phyloP scores from a whole-genome alignment of 345 rosid genomes.

The Populus alba region DNA sequence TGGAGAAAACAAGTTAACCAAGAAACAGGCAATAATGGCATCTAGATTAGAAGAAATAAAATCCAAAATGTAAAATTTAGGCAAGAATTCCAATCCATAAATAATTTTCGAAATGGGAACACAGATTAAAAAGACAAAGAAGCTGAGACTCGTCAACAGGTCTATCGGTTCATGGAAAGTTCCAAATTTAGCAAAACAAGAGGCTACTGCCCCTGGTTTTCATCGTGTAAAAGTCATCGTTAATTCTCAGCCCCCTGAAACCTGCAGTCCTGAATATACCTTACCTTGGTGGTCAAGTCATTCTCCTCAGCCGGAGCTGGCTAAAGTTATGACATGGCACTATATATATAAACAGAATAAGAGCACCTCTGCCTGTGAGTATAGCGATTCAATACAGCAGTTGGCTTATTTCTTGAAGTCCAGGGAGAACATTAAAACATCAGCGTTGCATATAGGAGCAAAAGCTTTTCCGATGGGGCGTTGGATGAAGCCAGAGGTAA shows the following conservation, averaged over 20 bases:
- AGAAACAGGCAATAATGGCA: too few species aligned
- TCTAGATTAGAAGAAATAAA: too few species aligned
- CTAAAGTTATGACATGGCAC: background rate
- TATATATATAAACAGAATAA: background rate
- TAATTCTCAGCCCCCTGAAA: conserved; percentile 22
- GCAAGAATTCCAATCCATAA: too few species aligned
- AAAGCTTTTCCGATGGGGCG: conserved; percentile 48
- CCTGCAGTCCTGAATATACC: background rate
- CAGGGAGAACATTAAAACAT: background rate
- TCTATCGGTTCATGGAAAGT: background rate
- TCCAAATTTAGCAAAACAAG: conserved; percentile 23
- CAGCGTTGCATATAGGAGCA: too few species aligned
- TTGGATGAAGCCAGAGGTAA: conserved; percentile 75
- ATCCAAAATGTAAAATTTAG: too few species aligned
- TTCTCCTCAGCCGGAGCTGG: background rate
- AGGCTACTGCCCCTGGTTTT: conserved; percentile 48
- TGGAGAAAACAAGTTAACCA: too few species aligned
- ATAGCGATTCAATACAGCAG: background rate
- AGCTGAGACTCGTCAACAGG: background rate
- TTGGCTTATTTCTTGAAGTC: background rate
- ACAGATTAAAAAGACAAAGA: too few species aligned
- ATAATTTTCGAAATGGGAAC: too few species aligned
- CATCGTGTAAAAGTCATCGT: background rate
- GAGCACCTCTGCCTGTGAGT: background rate
- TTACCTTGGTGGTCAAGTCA: background rate